Evolutionary conservation across 2,329 filamentous ascomycete species (phyloP).

Genomic region (Dactylellina sp.): DNA sequence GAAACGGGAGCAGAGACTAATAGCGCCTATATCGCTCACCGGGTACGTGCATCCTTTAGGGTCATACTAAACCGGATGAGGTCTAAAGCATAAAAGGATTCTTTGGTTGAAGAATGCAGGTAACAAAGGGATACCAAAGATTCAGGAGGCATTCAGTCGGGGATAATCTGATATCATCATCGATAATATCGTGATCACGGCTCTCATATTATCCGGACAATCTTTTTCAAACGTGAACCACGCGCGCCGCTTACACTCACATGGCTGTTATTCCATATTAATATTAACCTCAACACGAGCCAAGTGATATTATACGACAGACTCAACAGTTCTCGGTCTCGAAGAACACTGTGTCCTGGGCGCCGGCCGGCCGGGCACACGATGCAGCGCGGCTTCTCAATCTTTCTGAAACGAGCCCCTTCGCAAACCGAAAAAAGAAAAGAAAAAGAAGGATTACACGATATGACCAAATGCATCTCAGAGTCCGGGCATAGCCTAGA

Average conservation of each 20-base stretch:
- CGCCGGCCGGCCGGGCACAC: not conserved
- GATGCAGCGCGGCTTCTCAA: slow-evolving; percentile 10
- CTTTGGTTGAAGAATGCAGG: not conserved
- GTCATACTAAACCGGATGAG: slow-evolving; percentile 20
- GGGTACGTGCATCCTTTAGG: slow-evolving; percentile 17
- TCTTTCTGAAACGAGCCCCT: slow-evolving; percentile 16
- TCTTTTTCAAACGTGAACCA: slow-evolving; percentile 1
- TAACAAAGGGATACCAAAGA: slow-evolving; percentile 14
- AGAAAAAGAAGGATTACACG: not conserved
- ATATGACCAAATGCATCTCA: not conserved
- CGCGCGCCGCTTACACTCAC: not conserved
- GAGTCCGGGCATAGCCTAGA: not conserved
- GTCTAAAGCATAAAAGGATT: slow-evolving; percentile 18
- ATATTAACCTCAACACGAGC: not conserved
- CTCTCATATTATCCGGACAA: not conserved
- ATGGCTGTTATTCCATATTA: not conserved
- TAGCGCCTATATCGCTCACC: slow-evolving; percentile 39
- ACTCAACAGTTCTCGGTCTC: not conserved
- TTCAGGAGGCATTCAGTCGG: slow-evolving; percentile 8
- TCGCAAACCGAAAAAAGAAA: not conserved
- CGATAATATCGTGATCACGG: not conserved
- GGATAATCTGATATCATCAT: slow-evolving; percentile 1
- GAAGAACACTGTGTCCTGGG: slow-evolving; percentile 1
- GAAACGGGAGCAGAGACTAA: slow-evolving; percentile 29
- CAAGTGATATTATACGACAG: not conserved